phyloP scores from a whole-genome alignment of 169 alveolate genomes.

The Plasmodium ovale region DNA sequence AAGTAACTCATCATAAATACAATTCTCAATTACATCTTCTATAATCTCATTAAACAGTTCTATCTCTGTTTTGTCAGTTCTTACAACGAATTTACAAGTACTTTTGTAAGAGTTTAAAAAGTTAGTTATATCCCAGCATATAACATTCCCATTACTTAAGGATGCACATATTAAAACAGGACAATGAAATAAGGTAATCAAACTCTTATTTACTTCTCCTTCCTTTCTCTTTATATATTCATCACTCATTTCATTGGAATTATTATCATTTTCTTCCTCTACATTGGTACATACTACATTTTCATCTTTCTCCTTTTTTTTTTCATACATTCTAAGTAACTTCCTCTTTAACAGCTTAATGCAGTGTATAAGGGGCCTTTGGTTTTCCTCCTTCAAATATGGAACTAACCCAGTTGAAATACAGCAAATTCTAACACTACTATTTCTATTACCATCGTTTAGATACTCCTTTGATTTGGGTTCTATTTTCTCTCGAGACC shows the following conservation, averaged over 20 bases:
- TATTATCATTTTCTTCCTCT: background rate
- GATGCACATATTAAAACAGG: slow-evolving; percentile 59
- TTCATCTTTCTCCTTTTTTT: slow-evolving; percentile 16
- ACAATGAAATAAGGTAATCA: slow-evolving; percentile 36
- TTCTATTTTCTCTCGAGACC: background rate
- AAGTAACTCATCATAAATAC: slow-evolving; percentile 43
- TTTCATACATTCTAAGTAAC: slow-evolving; percentile 26
- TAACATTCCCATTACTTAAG: slow-evolving; percentile 54
- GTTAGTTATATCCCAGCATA: slow-evolving; percentile 75
- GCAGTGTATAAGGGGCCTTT: slow-evolving; percentile 45
- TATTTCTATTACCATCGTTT: background rate
- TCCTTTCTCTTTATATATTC: slow-evolving; percentile 44
- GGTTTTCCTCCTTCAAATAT: slow-evolving; percentile 57
- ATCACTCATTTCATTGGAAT: slow-evolving; percentile 1
- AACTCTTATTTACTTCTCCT: slow-evolving; percentile 17
- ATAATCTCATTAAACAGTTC: slow-evolving; percentile 55
- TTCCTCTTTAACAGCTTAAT: slow-evolving; percentile 50
- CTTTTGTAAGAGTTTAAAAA: slow-evolving; percentile 48
- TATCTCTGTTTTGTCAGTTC: slow-evolving; percentile 70
- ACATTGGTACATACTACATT: background rate
- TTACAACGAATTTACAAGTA: slow-evolving; percentile 42
- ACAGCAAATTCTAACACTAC: slow-evolving; percentile 14
- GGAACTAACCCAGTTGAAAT: slow-evolving; percentile 72
- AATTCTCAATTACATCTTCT: slow-evolving; percentile 65
- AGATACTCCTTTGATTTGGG: background rate